Evolutionary conservation across 495 filamentous ascomycete genomes (phyloP).

Genomic region (Tirmania nivea): DNA sequence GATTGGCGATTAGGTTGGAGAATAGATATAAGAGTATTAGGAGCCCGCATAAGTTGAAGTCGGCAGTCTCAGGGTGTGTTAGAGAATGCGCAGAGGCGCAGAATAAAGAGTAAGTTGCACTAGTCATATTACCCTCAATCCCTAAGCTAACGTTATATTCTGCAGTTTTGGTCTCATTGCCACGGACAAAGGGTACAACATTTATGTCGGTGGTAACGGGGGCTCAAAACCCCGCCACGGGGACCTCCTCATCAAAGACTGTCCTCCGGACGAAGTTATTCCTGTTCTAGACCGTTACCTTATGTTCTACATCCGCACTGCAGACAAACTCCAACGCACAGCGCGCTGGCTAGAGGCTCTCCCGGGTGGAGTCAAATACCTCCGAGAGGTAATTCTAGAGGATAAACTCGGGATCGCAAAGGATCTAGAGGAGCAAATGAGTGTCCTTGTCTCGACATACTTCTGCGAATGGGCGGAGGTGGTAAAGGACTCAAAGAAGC

Average conservation of each 20-base stretch:
- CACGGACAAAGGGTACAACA: constrained; percentile 87
- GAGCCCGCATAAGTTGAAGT: constrained; percentile 83
- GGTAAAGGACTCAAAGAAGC: constrained; percentile 42
- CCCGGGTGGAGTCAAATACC: constrained; percentile 69
- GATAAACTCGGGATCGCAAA: constrained; percentile 78
- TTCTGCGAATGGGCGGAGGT: constrained; percentile 94
- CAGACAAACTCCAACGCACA: constrained; percentile 84
- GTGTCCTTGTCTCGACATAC: constrained; percentile 64
- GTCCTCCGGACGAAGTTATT: constrained; percentile 63
- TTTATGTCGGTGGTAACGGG: constrained; percentile 85
- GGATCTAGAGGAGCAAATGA: constrained; percentile 77
- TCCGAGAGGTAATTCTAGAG: constrained; percentile 63
- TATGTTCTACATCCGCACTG: constrained; percentile 91
- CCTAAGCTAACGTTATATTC: background rate
- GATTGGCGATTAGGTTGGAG: constrained; percentile 80
- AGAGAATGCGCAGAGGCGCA: constrained; percentile 90
- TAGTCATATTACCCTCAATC: background rate
- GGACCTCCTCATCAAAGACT: constrained; percentile 79
- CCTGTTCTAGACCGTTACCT: constrained; percentile 80
- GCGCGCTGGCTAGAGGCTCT: constrained; percentile 80
- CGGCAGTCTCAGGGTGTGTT: constrained; percentile 77
- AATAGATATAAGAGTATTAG: constrained; percentile 90
- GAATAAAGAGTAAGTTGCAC: constrained; percentile 55
- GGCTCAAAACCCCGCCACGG: constrained; percentile 71
- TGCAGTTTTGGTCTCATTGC: constrained; percentile 74